Evolutionary conservation across 2,329 filamentous ascomycete genomes (phyloP).

Genomic region (Colletotrichum filicis): DNA sequence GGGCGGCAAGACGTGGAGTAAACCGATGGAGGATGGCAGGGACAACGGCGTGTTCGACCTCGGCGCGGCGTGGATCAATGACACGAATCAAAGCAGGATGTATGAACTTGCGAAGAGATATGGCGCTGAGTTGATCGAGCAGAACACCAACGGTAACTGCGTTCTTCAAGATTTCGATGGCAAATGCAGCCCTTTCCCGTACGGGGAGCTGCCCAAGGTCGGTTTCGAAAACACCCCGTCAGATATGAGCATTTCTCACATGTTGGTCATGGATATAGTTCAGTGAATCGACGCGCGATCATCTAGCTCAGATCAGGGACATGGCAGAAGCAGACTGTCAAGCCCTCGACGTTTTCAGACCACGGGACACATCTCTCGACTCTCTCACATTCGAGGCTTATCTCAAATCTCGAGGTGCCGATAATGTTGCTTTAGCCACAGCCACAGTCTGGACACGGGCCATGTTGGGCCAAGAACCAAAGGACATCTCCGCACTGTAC

Average conservation of each 20-base stretch:
- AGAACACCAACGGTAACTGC: constrained; percentile 57
- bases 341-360: constrained; percentile 38
- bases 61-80: constrained; percentile 71
- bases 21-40: constrained; percentile 41
- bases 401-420: constrained; percentile 39
- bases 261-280: constrained; percentile 10
- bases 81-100: constrained; percentile 60
- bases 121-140: constrained; percentile 56
- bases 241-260: not conserved
- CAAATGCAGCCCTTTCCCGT: constrained; percentile 33
- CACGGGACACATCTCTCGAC: constrained; percentile 38
- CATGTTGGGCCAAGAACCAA: constrained; percentile 61
- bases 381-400: constrained; percentile 44
- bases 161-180: constrained; percentile 54
- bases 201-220: constrained; percentile 37
- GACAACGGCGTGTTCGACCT: constrained; percentile 55
- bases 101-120: constrained; percentile 52
- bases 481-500: constrained; percentile 61
- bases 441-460: constrained; percentile 58
- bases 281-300: not conserved
- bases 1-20: constrained; percentile 62
- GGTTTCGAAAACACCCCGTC: not conserved
- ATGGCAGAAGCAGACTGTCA: constrained; percentile 43
- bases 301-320: constrained; percentile 37
- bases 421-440: constrained; percentile 44